A percentile compares a stretch with the other conserved stretches of the same genome.
Evolutionary conservation across 176 grass and related monocot species (phyloP).

Genomic region (Eremochloa ophiuroides): DNA sequence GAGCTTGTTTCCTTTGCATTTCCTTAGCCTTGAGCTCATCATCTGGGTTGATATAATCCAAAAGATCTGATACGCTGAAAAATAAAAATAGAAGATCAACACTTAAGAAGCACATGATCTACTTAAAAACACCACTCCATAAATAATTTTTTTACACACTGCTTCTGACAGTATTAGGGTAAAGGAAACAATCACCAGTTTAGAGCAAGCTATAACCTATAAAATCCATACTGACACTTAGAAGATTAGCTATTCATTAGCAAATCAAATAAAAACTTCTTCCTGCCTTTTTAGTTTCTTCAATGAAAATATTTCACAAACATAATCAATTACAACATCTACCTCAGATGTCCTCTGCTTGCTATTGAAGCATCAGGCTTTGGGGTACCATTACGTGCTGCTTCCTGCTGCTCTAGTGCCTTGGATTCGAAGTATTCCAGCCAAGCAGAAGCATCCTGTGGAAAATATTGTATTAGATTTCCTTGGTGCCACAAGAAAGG

Average conservation of each 20-base stretch:
- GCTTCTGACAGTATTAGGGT: background rate
- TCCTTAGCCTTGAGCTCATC: conserved; percentile 89
- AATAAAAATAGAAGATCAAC: conserved; percentile 30
- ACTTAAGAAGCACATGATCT: conserved; percentile 19
- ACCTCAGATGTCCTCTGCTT: conserved; percentile 98
- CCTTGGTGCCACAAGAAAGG: conserved; percentile 29
- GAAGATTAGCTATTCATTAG: conserved; percentile 3
- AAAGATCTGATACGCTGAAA: conserved; percentile 93
- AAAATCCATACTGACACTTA: conserved; percentile 15
- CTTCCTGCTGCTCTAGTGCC: conserved; percentile 98
- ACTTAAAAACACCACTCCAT: background rate
- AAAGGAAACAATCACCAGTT: conserved; percentile 6
- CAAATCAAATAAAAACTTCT: conserved; percentile 9
- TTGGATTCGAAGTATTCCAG: conserved; percentile 98
- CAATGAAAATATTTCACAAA: conserved; percentile 23
- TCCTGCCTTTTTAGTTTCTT: conserved; percentile 4
- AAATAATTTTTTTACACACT: background rate
- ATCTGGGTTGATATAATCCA: conserved; percentile 98
- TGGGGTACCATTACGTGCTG: conserved; percentile 94
- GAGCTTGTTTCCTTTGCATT: conserved; percentile 93
- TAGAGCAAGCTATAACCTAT: conserved; percentile 23
- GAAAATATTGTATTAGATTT: conserved; percentile 31
- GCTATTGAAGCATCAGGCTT: conserved; percentile 99
- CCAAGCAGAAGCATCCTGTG: conserved; percentile 97
- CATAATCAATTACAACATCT: conserved; percentile 26